Base-by-base conservation (phyloP, 2,329 filamentous ascomycete genomes). In the Pseudogymnoascus sp. region DNA sequence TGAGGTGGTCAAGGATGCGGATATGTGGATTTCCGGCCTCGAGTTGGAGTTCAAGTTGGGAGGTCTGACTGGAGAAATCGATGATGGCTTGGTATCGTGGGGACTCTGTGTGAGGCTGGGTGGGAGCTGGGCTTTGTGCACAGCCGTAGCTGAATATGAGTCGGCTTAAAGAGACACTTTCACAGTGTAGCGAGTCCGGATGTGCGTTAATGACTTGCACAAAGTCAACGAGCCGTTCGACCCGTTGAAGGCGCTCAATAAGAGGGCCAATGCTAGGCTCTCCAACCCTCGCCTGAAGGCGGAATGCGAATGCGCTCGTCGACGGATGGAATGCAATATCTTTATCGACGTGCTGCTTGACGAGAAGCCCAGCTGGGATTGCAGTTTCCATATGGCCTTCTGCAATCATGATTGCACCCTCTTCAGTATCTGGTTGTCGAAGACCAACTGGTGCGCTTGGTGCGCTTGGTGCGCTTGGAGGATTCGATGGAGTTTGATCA, bases 141-240 rank as follows among this genome's bases (percentile, higher is more conserved):
- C 60, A 71, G 59, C 77, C 77, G 70, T 94, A 95, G n/a, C 78
- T 82, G 70, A 94, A 91, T 2, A 81, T 75, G 5, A 94, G 80
- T 64, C 81, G 77, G 65, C 78, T 77, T 61, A 93, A 76, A 14
- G 81, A 84, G 61, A 87, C 78, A 39, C 79, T 76, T 65, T 86
- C 79, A 69, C 81, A 81, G 43, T 76, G 75, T 35, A 89, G 80
- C 59, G 80, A 77, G 14, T 77, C 78, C 54, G 77, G 76, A 65
- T 82, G 77, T 64, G 78, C 76, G 60, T 83, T 77, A 64, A 92
- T 81, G 1, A 86, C 84, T 47, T 85, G 81, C 25, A 91, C 77
- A 67, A 89, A 90, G 43, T 81, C 81, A 38, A 90, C 85, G 28
- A 94, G 78, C 18, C 87, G 82, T 67, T 89, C 84, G 62, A 94